These are phyloP conservation scores for Sordariomycetes sp. DNA, from an alignment of 2,329 filamentous ascomycete genomes.

Conservation along the genomic window DNA sequence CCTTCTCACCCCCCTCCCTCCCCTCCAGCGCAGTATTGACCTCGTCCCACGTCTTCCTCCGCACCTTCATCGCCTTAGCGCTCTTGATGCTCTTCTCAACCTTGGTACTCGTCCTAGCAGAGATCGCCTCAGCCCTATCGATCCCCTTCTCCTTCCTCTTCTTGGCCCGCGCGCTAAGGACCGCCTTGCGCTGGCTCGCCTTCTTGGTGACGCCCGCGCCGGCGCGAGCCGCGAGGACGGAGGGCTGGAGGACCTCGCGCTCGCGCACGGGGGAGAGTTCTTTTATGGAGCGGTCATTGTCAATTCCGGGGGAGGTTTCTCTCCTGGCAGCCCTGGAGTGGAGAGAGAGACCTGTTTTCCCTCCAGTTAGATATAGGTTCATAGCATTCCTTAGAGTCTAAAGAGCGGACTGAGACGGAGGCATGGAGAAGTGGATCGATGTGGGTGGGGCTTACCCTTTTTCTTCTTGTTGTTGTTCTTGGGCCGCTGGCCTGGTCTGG, in stretches of 20 bases:
- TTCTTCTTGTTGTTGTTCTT: not conserved
- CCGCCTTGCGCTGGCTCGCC: slow-evolving; percentile 40
- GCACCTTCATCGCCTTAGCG: slow-evolving; percentile 29
- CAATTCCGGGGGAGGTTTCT: slow-evolving; percentile 55
- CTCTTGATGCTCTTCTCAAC: slow-evolving; percentile 39
- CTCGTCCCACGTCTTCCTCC: slow-evolving; percentile 44
- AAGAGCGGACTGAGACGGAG: not conserved
- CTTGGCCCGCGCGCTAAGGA: slow-evolving; percentile 39
- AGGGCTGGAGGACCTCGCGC: slow-evolving; percentile 30
- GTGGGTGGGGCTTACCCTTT: not conserved
- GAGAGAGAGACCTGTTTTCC: slow-evolving; percentile 41
- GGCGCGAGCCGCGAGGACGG: slow-evolving; percentile 57
- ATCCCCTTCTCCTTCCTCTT: slow-evolving; percentile 42
- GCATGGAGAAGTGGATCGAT: not conserved
- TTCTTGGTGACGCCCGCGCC: slow-evolving; percentile 57
- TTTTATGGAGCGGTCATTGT: slow-evolving; percentile 61
- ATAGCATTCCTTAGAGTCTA: not conserved
- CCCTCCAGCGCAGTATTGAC: slow-evolving; percentile 29
- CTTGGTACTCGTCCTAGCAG: slow-evolving; percentile 44
- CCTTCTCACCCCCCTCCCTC: slow-evolving; percentile 8
- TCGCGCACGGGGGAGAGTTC: slow-evolving; percentile 36
- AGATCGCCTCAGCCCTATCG: slow-evolving; percentile 45
- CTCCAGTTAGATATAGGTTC: slow-evolving; percentile 6
- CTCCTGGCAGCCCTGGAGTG: slow-evolving; percentile 66
- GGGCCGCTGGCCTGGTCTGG: not conserved